phyloP scores from a whole-genome alignment of 257 asterid genomes.

The Jasminum sambac region DNA sequence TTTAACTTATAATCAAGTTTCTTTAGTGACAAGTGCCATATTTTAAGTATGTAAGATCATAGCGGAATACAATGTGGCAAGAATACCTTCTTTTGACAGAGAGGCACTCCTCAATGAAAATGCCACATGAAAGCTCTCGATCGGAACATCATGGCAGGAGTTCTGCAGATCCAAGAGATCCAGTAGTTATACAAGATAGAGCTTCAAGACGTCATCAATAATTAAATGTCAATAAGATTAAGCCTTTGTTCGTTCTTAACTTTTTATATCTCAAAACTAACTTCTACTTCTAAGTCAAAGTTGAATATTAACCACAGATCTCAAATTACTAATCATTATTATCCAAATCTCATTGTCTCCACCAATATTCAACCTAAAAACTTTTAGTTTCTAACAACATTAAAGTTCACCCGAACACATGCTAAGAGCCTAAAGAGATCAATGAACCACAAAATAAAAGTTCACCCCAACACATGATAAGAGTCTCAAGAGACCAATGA shows the following conservation, averaged over 20 bases:
- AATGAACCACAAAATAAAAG: not conserved
- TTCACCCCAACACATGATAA: not conserved
- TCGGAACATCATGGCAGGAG: slow-evolving; percentile 68
- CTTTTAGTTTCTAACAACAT: too few species aligned
- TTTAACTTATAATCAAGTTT: not conserved
- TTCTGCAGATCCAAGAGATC: slow-evolving; percentile 46
- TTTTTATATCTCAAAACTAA: too few species aligned
- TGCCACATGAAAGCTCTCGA: slow-evolving; percentile 83
- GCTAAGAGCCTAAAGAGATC: not conserved
- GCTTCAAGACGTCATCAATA: not conserved
- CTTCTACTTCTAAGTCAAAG: too few species aligned
- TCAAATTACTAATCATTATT: too few species aligned
- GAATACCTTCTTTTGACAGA: slow-evolving; percentile 63
- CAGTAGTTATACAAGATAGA: not conserved
- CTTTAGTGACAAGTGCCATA: not conserved
- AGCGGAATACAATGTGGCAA: not conserved
- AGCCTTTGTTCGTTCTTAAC: too few species aligned
- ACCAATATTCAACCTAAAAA: too few species aligned
- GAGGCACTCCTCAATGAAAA: slow-evolving; percentile 67
- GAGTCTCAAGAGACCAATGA: slow-evolving; percentile 11
- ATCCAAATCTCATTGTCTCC: too few species aligned
- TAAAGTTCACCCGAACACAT: too few species aligned
- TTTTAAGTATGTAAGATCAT: not conserved
- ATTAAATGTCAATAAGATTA: not conserved
- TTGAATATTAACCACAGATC: too few species aligned